Evolutionary conservation across 2,329 filamentous ascomycete genomes (phyloP).

Genomic region (Podosphaera aphanis): DNA sequence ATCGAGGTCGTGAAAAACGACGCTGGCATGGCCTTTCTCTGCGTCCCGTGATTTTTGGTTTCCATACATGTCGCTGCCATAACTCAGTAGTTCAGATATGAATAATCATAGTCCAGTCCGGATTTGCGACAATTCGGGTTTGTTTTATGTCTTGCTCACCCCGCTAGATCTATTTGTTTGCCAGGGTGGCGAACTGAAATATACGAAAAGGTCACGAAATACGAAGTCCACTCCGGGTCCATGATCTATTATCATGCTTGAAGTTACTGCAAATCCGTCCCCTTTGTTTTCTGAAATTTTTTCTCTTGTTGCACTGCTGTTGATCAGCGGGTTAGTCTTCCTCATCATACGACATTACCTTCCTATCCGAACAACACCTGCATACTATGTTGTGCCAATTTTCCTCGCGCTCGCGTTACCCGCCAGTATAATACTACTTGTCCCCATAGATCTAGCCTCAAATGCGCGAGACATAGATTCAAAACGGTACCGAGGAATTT

Average conservation of each 20-base stretch:
- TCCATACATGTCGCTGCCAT: background rate
- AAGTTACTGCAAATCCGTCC: conserved; percentile 25
- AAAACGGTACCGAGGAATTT: conserved; percentile 53
- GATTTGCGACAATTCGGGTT: background rate
- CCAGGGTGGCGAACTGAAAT: background rate
- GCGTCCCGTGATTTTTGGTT: background rate
- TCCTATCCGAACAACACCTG: conserved; percentile 70
- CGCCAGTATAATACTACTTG: conserved; percentile 70
- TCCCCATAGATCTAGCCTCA: conserved; percentile 87
- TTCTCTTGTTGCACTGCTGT: conserved; percentile 44
- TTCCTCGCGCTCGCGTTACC: conserved; percentile 92
- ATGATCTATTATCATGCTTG: conserved; percentile 8
- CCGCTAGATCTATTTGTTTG: background rate
- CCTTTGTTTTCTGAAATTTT: conserved; percentile 64
- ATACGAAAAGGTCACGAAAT: background rate
- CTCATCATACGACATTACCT: conserved; percentile 76
- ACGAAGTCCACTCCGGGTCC: background rate
- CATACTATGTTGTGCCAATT: conserved; percentile 72
- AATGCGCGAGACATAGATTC: conserved; percentile 46
- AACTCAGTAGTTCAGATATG: background rate
- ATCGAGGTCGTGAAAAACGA: background rate
- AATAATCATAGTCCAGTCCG: too few species aligned
- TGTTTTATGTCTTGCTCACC: background rate
- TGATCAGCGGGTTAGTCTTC: conserved; percentile 55
- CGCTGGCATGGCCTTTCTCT: background rate